Base-by-base conservation (phyloP, 208 protist species). In the Endotrypanum monterogeii region DNA sequence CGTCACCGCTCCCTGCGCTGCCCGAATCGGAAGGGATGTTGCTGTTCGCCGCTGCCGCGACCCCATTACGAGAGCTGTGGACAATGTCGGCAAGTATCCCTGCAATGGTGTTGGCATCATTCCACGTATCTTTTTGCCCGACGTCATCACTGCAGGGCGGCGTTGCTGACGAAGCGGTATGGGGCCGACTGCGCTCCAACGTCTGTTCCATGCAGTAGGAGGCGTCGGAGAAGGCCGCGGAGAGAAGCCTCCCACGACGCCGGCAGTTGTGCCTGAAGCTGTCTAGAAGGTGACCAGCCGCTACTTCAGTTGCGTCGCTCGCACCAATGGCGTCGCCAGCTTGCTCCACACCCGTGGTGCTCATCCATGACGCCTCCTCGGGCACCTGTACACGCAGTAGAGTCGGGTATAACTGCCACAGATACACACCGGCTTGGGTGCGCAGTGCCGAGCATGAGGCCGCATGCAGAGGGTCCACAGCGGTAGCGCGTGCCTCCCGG, bases 351-450 rank as follows among this genome's bases (percentile, higher is more conserved):
- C 48, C 50, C 23, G 51, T 18, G 67, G 35, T 78, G 68, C 67
- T 25, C 67, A 77, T 74, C 72, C 72, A 77, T 39, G 30, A 28
- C 16, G 46, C 56, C 28, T 74, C 71, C 46, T 78, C 72, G 3
- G 78, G 69, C 28, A 25, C 54, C 48, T 77, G 78, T 46, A 72
- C 75, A 14, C 73, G 73, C 44, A 78, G 73, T 46, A 83, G 69
- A 20, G 69, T 72, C 35, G 78, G 58, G 67, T 74, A 60, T 12
- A 82, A 51, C 25, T 57, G 67, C 67, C 67, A 70, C 6, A 82
- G 56, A 25, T 62, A 74, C 41, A 39, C 52, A 16, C 78, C 73
- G 1, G 55, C 25, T 44, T 41, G 46, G 52, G 48, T 32, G 35
- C 55, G 25, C 55, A 32, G 52, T 39, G 55, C n/a, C 35, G 55